Percentiles rank a stretch among this genome's conserved stretches.
These are phyloP conservation scores for Nothophytophthora sp. DNA, from an alignment of 352 stramenopile genomes.

Conservation along the genomic window DNA sequence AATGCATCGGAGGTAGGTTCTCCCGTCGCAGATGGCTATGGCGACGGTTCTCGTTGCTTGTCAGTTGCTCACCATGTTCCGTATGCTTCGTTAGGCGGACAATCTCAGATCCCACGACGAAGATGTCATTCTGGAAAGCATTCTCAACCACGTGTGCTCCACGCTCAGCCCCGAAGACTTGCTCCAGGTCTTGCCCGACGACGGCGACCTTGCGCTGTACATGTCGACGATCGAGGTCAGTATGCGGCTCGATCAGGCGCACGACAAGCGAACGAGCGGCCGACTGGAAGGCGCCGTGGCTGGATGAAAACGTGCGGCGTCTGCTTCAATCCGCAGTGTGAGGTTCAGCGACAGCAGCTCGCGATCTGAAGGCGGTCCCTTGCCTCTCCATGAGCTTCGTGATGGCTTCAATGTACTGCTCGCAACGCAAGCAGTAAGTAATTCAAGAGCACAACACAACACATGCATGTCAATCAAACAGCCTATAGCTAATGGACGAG, in stretches of 20 bases:
- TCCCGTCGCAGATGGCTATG: background rate
- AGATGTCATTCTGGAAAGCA: constrained; percentile 50
- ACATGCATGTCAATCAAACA: constrained; percentile 5
- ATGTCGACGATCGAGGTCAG: constrained; percentile 76
- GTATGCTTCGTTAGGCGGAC: constrained; percentile 4
- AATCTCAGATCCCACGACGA: constrained; percentile 25
- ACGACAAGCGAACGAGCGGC: constrained; percentile 28
- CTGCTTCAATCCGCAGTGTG: constrained; percentile 19
- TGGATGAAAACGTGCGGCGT: constrained; percentile 2
- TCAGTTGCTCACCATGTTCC: background rate
- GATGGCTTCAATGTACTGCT: constrained; percentile 71
- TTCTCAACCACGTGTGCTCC: constrained; percentile 69
- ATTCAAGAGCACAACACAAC: constrained; percentile 1
- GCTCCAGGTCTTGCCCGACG: constrained; percentile 76
- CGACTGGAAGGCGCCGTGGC: constrained; percentile 18
- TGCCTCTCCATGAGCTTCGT: constrained; percentile 62
- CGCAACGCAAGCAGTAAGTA: background rate
- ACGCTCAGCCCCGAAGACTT: constrained; percentile 78
- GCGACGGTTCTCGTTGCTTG: background rate
- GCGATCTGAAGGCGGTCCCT: constrained; percentile 27
- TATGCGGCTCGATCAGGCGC: constrained; percentile 45
- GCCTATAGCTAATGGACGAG: background rate
- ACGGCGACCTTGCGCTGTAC: constrained; percentile 72
- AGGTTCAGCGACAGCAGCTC: constrained; percentile 20
- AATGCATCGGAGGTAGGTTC: constrained; percentile 32